phyloP scores from a whole-genome alignment of 106 monocot species.

The Phalaenopsis equestris region DNA sequence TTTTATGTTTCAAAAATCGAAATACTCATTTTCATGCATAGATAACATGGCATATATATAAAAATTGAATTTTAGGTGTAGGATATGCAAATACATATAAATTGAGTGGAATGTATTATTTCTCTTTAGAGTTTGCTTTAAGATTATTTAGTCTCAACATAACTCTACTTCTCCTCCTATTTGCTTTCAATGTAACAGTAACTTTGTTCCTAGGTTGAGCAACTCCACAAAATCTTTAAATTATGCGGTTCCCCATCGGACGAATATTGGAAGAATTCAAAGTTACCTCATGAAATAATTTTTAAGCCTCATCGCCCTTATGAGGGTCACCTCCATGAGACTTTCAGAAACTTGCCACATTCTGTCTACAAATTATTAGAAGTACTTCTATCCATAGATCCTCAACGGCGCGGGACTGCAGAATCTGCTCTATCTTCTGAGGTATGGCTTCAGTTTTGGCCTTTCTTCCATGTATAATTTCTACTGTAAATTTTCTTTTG shows the following conservation, averaged over 20 bases:
- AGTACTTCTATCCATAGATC: constrained; percentile 56
- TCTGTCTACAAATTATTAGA: constrained; percentile 33
- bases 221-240: constrained; percentile 73
- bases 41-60: too few species aligned
- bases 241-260: constrained; percentile 65
- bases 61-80: too few species aligned
- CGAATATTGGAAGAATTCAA: constrained; percentile 70
- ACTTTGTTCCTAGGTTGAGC: constrained; percentile 45
- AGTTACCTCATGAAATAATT: constrained; percentile 63
- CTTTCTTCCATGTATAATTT: background rate
- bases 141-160: background rate
- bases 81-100: too few species aligned
- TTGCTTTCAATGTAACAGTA: background rate
- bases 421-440: constrained; percentile 44
- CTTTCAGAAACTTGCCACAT: constrained; percentile 35
- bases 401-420: constrained; percentile 55
- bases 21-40: too few species aligned
- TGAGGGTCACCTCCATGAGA: constrained; percentile 35
- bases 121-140: too few species aligned
- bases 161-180: background rate
- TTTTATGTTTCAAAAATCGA: too few species aligned
- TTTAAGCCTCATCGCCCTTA: constrained; percentile 65
- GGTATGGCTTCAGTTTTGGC: constrained; percentile 17
- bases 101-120: too few species aligned
- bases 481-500: background rate